These are phyloP conservation scores for Fagus crenata DNA, from an alignment of 306 rosid species.

Conservation along the genomic window DNA sequence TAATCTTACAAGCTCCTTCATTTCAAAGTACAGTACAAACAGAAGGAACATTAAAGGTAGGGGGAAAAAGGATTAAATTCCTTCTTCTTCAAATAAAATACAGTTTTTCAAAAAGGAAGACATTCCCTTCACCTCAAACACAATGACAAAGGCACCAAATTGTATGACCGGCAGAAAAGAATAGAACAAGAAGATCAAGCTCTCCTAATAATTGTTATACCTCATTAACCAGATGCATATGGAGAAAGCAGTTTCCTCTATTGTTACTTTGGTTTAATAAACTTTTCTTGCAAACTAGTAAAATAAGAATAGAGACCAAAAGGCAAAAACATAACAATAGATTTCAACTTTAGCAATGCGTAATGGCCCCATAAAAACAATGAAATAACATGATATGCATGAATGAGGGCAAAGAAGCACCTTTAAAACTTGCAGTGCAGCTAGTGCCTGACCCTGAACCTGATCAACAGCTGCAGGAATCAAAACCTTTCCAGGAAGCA, in stretches of 20 bases:
- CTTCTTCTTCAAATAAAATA: too few species aligned
- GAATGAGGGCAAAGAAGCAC: constrained; percentile 38
- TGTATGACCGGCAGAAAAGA: not conserved
- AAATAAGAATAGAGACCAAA: constrained; percentile 19
- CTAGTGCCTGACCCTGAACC: constrained; percentile 92
- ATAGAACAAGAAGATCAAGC: not conserved
- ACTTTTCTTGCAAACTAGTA: not conserved
- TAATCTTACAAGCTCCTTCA: not conserved
- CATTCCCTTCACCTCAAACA: not conserved
- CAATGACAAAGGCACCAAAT: not conserved
- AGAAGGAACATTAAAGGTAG: not conserved
- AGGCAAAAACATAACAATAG: not conserved
- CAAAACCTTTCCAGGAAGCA: constrained; percentile 87
- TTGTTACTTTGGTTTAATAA: not conserved
- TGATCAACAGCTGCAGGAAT: constrained; percentile 94
- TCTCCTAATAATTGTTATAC: not conserved
- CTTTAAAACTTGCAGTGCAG: constrained; percentile 92
- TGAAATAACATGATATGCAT: not conserved
- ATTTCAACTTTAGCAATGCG: constrained; percentile 19
- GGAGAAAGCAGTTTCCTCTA: not conserved
- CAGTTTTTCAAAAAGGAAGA: not conserved
- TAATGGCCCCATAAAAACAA: not conserved
- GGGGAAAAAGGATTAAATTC: not conserved
- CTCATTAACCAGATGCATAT: not conserved
- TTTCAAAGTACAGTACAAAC: not conserved